phyloP scores from a whole-genome alignment of 2,329 filamentous ascomycete species.

The Pseudopithomyces chartarum region DNA sequence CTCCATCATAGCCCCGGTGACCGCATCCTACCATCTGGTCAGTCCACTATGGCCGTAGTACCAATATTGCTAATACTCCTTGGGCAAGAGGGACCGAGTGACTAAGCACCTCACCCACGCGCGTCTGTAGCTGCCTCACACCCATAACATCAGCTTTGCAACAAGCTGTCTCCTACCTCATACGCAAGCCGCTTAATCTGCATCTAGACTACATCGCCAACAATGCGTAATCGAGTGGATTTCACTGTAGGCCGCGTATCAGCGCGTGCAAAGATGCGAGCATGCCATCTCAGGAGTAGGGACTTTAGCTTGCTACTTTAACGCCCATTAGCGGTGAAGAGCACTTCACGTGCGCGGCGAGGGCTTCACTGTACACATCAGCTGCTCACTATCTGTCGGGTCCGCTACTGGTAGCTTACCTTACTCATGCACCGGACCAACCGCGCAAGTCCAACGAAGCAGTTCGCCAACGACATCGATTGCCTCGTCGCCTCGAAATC shows the following conservation, averaged over 20 bases:
- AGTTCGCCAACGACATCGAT: neutral
- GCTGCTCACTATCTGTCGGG: neutral
- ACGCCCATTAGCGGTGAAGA: constrained; percentile 1
- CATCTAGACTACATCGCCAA: too few relatives aligned
- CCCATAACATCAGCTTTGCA: constrained; percentile 8
- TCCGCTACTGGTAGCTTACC: constrained; percentile 1
- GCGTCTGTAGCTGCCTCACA: neutral
- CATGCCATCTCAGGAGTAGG: neutral
- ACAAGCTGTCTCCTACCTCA: neutral
- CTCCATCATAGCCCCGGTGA: neutral
- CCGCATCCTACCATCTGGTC: neutral
- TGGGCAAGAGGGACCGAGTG: neutral
- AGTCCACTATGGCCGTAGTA: neutral
- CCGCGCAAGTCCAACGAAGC: neutral
- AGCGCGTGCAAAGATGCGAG: neutral
- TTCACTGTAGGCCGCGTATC: neutral
- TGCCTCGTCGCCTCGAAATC: neutral
- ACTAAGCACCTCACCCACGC: neutral
- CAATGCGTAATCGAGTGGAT: too few relatives aligned
- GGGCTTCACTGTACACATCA: neutral
- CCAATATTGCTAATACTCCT: neutral
- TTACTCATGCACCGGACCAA: neutral
- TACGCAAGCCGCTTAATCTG: too few relatives aligned
- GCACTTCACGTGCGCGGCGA: neutral
- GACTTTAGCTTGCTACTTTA: neutral